Percentiles rank a stretch among this genome's conserved stretches.
phyloP scores from a whole-genome alignment of 2,329 filamentous ascomycete genomes.

The Penicillium sp. region DNA sequence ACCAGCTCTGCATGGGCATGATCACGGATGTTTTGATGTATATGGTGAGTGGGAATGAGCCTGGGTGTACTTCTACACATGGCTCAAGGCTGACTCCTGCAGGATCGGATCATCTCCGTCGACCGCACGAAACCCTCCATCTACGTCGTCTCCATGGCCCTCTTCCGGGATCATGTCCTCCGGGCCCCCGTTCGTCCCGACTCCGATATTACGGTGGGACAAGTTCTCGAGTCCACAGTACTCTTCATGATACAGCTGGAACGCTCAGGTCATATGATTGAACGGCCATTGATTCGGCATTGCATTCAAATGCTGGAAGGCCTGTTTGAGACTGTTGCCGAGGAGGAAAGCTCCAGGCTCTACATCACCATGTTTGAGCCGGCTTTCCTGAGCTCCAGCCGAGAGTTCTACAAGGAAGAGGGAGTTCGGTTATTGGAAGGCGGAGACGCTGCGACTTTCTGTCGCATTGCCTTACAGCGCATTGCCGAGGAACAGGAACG shows the following conservation, averaged over 20 bases:
- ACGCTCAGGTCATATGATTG: constrained; percentile 83
- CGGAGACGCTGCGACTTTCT: constrained; percentile 79
- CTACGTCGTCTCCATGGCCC: constrained; percentile 78
- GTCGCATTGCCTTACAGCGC: constrained; percentile 71
- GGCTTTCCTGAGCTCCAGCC: constrained; percentile 70
- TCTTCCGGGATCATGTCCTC: constrained; percentile 86
- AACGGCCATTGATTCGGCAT: constrained; percentile 77
- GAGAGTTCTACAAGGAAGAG: constrained; percentile 73
- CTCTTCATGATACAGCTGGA: constrained; percentile 93
- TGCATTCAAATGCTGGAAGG: constrained; percentile 88
- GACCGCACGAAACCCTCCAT: constrained; percentile 76
- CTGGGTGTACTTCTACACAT: background rate
- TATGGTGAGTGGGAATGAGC: constrained; percentile 59
- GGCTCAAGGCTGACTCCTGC: constrained; percentile 4
- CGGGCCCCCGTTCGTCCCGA: constrained; percentile 56
- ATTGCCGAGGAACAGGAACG: constrained; percentile 79
- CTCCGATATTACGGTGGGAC: constrained; percentile 58
- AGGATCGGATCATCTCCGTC: constrained; percentile 78
- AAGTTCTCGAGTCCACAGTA: constrained; percentile 77
- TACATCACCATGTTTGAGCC: constrained; percentile 84
- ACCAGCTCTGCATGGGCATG: constrained; percentile 95
- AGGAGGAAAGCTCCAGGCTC: constrained; percentile 75
- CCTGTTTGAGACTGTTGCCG: constrained; percentile 78
- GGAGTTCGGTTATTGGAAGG: constrained; percentile 73
- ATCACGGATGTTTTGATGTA: constrained; percentile 96